Conservation (phyloP, 768 basidiomycete genomes). For the Sarcodon aspratus region DNA sequence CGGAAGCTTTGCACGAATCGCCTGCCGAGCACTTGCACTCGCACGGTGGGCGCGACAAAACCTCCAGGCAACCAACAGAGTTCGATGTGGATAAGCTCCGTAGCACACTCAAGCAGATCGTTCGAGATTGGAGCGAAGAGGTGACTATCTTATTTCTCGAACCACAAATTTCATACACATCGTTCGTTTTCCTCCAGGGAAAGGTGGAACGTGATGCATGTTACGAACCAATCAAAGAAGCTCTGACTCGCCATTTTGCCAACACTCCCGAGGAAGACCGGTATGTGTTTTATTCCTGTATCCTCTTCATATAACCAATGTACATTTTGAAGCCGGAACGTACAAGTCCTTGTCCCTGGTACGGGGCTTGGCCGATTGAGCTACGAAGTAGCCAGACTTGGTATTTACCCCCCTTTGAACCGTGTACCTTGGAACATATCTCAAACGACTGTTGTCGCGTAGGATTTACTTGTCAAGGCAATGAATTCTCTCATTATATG, state of each 20-base stretch:
- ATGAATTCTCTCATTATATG: slow-evolving; percentile 96
- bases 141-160: slow-evolving; percentile 24
- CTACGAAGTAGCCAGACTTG: slow-evolving; percentile 76
- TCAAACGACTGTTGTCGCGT: neutral
- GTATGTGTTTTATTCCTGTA: slow-evolving; percentile 16
- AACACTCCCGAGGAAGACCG: slow-evolving; percentile 43
- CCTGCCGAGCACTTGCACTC: slow-evolving; percentile 14
- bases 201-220: slow-evolving; percentile 62
- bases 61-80: slow-evolving; percentile 38
- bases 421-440: neutral
- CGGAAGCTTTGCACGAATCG: neutral
- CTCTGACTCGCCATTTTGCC: slow-evolving; percentile 53
- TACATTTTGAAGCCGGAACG: slow-evolving; percentile 26
- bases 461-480: slow-evolving; percentile 90
- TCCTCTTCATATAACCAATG: neutral
- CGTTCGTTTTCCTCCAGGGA: slow-evolving; percentile 35
- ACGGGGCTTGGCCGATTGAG: slow-evolving; percentile 83
- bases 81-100: slow-evolving; percentile 85
- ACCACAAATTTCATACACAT: neutral
- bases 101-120: slow-evolving; percentile 87
- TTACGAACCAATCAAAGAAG: slow-evolving; percentile 76
- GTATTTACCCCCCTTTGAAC: slow-evolving; percentile 24
- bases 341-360: slow-evolving; percentile 81
- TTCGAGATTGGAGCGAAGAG: slow-evolving; percentile 86
- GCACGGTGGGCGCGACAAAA: slow-evolving; percentile 12